phyloP scores from a whole-genome alignment of 768 basidiomycete species.

The Phylloporus sp. region DNA sequence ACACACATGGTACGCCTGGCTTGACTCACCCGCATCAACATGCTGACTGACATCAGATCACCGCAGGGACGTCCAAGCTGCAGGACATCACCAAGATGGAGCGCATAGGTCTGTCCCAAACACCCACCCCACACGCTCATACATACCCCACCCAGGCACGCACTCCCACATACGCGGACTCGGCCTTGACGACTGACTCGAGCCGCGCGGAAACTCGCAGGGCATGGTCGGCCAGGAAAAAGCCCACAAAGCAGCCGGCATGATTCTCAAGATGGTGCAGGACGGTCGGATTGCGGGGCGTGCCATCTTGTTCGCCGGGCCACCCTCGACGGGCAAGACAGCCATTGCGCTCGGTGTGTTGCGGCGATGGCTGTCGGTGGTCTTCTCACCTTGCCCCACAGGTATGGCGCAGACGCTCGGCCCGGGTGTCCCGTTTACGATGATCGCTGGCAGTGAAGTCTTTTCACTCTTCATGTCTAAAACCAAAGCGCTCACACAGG shows the following conservation, averaged over 20 bases:
- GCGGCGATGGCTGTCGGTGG: too few relatives aligned
- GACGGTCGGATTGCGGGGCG: conserved; percentile 94
- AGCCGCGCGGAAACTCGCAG: conserved; percentile 83
- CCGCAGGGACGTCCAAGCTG: conserved; percentile 73
- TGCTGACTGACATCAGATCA: conserved; percentile 49
- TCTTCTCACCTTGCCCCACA: conserved; percentile 23
- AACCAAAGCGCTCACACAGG: conserved; percentile 96
- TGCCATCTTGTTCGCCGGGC: conserved; percentile 95
- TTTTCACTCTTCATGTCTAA: conserved; percentile 98
- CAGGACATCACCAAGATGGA: conserved; percentile 91
- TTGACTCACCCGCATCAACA: conserved; percentile 2
- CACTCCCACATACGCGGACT: conserved; percentile 96
- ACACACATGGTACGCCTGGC: conserved; percentile 26
- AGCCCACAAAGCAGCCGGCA: conserved; percentile 94
- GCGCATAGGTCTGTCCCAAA: conserved; percentile 63
- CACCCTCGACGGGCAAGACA: conserved; percentile 96
- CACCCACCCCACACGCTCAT: conserved; percentile 4
- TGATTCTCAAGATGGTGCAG: conserved; percentile 98
- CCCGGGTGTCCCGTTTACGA: conserved; percentile 93
- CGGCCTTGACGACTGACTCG: conserved; percentile 87
- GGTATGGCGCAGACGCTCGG: conserved; percentile 97
- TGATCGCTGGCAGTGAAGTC: conserved; percentile 96
- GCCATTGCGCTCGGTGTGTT: conserved; percentile 90
- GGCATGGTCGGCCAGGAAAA: conserved; percentile 98
- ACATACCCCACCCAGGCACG: conserved; percentile 48